Base-by-base conservation (phyloP, 345 rosid species). In the Rubroshorea leprosula region DNA sequence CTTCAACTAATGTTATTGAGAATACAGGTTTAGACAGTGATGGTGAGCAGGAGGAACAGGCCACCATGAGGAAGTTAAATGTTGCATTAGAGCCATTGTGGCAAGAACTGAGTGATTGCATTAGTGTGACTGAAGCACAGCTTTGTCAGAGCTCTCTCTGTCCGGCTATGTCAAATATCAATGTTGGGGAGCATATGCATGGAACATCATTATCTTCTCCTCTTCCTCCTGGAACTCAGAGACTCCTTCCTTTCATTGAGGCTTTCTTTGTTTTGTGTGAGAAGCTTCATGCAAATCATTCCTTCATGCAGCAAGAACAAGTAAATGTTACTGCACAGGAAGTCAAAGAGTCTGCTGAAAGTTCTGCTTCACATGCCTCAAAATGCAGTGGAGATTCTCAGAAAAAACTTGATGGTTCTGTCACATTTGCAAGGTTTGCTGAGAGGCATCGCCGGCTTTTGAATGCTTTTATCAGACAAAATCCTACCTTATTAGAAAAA, bases 251-350 rank as follows among this genome's bases (percentile, higher is more conserved):
- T 49, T 88, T 86, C 58, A 86, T 92, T 41, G 98, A 92, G 67
- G 98, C 98, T 47, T 92, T 92, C 79, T 89, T 92, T 79, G 91
- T 92, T 48, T 75, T 89, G 71, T 89, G 95, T 68, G 96, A 89
- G 69, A 92, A 86, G 78, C 81, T 86, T 53, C 96, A 86, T 69
- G 86, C 83, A 45, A 76, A 73, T 49, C 69, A 68, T 51, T 69
- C 72, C 54, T 23, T 71, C 48, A 31, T 70, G 62, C 98, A 83
- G 70, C 97, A 77, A 76, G 95, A 89, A 72, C 78, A 75, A 51
- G 79, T 67, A 13, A 76, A 69, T 76, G 74, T 80, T 56, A 86
- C 93, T 66, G 88, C 93, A 6, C 82, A 63, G 15, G 98, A 88
- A 80, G 93, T 91, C 56, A 88, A 88, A 68, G 88, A 88, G 71